Evolutionary conservation across 2,329 filamentous ascomycete genomes (phyloP), one percentile per base, ranked within the genome.

Genomic region (Sclerotinia nivalis): DNA sequence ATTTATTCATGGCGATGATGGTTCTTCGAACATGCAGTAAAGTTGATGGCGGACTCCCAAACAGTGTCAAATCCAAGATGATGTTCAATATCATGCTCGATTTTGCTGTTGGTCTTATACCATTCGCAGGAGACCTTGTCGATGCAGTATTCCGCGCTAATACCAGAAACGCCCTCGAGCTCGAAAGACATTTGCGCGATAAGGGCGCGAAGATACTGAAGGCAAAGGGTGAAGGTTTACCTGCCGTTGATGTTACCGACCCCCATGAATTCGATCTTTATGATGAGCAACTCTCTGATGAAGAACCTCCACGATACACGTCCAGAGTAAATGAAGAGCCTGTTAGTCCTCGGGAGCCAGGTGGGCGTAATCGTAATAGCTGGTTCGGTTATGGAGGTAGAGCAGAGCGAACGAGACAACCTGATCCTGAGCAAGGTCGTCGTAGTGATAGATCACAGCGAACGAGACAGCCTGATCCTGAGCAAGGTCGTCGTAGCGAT

Each of bases 11-110:
- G 77, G 91, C 92, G 13, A 80, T 93, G 71, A 88, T 92, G 81
- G 88, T 98, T 12, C 84, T 97, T 73, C 85, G 84, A 71, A 89
- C 88, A 34, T 94, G 92, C 80, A 84, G 85, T 72, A 86, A 90
- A 72, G 84, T 97, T 61, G 91, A 96, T 66, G 92, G 92, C 64
- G 92, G 92, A 20, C 86, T 98, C 6, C 90, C 90, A 1, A 73
- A 80, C 6, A 77, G 79, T 13, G 80, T 95, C 64, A 84, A 87
- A 69, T 79, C 86, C 40, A 86, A 86, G 77, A 98, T 99, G 96
- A 80, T 93, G 73, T 80, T 93, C 77, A 96, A 97, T 80, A 87
- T 97, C 69, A 76, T 85, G 4, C 71, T 94, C 54, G 92, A 96
- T 77, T 92, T 96, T 74, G 78, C 86, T 50, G 83, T 94, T 47